Percentiles rank a stretch among this genome's conserved stretches.
Evolutionary conservation across 768 basidiomycete species (phyloP).

Genomic region (Suillus clintonianus): DNA sequence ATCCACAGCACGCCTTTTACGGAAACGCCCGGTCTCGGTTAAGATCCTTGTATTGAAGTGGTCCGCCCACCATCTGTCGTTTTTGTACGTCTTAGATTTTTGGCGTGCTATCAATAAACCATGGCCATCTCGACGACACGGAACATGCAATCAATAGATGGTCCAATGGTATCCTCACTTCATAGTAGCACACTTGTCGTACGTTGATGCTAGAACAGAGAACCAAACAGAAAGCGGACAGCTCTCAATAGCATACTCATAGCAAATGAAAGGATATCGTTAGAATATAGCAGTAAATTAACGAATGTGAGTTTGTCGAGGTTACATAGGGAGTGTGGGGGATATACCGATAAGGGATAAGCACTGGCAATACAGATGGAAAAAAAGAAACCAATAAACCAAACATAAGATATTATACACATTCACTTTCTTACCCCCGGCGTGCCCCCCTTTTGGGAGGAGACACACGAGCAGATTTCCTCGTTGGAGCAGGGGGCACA

Average conservation of each 20-base stretch:
- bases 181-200: neutral
- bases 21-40: conserved; percentile 21
- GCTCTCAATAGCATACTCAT: neutral
- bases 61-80: neutral
- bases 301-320: neutral
- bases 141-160: too few species aligned
- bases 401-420: neutral
- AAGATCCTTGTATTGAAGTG: neutral
- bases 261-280: neutral
- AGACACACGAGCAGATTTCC: neutral
- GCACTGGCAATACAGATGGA: neutral
- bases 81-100: neutral
- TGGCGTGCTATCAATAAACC: neutral
- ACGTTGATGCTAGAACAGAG: neutral
- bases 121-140: neutral
- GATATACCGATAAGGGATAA: neutral
- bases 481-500: neutral
- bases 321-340: neutral
- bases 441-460: neutral
- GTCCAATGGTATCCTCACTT: too few species aligned
- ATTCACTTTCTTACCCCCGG: neutral
- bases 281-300: conserved; percentile 1
- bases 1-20: conserved; percentile 27
- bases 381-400: neutral
- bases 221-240: neutral